Conservation (phyloP, 208 protist genomes). For the Acanthamoeba lenticulata region DNA sequence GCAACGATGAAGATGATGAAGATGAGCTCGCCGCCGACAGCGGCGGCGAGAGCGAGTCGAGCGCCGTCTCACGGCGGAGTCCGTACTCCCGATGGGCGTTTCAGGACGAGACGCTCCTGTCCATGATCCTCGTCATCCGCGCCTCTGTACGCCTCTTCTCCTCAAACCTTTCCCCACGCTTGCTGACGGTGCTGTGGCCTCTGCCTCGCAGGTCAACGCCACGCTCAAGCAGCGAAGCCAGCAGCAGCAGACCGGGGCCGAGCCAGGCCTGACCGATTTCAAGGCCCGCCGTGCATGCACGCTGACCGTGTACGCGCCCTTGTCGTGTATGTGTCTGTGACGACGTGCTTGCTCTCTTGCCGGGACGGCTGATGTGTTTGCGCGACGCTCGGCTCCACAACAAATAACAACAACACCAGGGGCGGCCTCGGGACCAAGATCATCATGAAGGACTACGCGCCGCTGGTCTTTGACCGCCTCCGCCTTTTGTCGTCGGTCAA, state of each 20-base stretch:
- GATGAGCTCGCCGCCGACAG: background rate
- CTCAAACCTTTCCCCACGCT: too few relatives aligned
- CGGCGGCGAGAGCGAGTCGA: too few relatives aligned
- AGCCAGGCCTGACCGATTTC: background rate
- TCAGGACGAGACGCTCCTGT: background rate
- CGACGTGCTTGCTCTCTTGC: background rate
- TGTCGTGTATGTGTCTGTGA: background rate
- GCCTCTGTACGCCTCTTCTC: background rate
- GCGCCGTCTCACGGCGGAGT: too few relatives aligned
- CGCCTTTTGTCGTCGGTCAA: background rate
- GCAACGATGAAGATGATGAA: background rate
- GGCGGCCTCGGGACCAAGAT: background rate
- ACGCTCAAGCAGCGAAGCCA: background rate
- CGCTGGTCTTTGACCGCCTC: background rate
- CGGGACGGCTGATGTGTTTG: background rate
- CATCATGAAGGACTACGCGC: slow-evolving; percentile 26
- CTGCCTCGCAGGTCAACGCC: background rate
- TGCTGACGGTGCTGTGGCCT: background rate
- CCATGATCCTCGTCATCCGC: slow-evolving; percentile 12
- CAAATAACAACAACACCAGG: too few relatives aligned
- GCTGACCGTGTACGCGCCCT: background rate
- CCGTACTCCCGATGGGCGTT: background rate
- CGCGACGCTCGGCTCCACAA: too few relatives aligned
- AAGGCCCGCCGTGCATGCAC: background rate
- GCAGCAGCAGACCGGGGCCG: background rate